Evolutionary conservation across 1,139 yeast genomes (phyloP).

Genomic region (Yamadazyma oceani): DNA sequence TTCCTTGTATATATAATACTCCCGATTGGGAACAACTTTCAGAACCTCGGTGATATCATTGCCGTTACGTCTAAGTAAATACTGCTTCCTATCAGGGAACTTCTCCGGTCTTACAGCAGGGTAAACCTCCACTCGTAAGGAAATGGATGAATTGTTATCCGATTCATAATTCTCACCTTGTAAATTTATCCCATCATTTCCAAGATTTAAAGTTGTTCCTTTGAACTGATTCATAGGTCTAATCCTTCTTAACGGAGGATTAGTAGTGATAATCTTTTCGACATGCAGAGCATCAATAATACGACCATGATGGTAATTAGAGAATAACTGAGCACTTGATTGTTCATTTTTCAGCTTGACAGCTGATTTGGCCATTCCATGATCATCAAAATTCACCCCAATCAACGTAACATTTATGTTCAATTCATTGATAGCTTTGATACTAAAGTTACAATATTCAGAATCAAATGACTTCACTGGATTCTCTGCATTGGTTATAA

Average conservation of each 20-base stretch:
- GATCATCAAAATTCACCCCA: constrained; percentile 29
- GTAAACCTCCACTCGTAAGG: constrained; percentile 59
- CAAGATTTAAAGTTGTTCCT: constrained; percentile 25
- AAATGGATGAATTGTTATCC: constrained; percentile 3
- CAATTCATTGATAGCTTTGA: constrained; percentile 19
- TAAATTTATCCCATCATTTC: constrained; percentile 6
- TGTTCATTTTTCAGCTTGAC: constrained; percentile 11
- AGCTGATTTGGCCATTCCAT: constrained; percentile 3
- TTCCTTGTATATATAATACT: constrained; percentile 7
- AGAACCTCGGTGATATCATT: constrained; percentile 4
- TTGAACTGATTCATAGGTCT: constrained; percentile 37
- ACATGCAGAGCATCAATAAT: constrained; percentile 20
- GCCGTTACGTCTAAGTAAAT: constrained; percentile 18
- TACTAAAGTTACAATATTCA: constrained; percentile 17
- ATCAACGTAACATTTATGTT: constrained; percentile 27
- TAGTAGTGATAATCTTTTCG: constrained; percentile 11
- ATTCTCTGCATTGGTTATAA: constrained; percentile 42
- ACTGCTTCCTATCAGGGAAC: constrained; percentile 32
- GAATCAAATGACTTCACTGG: constrained; percentile 15
- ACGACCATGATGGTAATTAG: constrained; percentile 14
- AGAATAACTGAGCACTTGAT: constrained; percentile 18
- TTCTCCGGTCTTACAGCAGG: constrained; percentile 59
- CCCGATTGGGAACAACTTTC: constrained; percentile 20
- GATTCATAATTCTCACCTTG: background rate
- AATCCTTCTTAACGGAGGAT: constrained; percentile 33